phyloP scores from a whole-genome alignment of 2,329 filamentous ascomycete genomes.

The Beauveria varroae region DNA sequence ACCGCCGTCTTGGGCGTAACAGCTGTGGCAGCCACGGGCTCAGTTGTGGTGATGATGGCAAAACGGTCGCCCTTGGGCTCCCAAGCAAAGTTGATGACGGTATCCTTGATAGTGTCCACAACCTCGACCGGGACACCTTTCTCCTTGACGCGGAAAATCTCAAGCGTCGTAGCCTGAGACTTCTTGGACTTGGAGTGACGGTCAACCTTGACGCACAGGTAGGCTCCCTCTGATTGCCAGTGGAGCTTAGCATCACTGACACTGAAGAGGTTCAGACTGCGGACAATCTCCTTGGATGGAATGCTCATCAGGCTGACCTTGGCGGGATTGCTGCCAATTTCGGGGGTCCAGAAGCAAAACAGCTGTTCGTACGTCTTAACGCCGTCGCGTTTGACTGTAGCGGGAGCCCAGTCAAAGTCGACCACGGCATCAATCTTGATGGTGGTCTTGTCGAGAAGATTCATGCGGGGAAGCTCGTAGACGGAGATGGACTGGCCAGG shows the following conservation, averaged over 20 bases:
- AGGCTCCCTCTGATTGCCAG: constrained; percentile 93
- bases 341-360: constrained; percentile 97
- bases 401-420: constrained; percentile 97
- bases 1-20: constrained; percentile 92
- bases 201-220: constrained; percentile 97
- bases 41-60: constrained; percentile 90
- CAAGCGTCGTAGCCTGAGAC: constrained; percentile 89
- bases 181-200: constrained; percentile 99
- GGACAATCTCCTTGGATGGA: constrained; percentile 87
- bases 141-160: constrained; percentile 95
- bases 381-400: constrained; percentile 71
- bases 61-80: constrained; percentile 97
- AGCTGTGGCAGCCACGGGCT: constrained; percentile 68
- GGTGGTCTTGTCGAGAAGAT: constrained; percentile 78
- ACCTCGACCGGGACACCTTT: constrained; percentile 98
- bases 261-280: constrained; percentile 95
- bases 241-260: constrained; percentile 96
- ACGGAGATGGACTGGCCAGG: constrained; percentile 84
- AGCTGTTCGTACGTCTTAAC: constrained; percentile 92
- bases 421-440: constrained; percentile 95
- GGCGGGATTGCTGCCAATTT: constrained; percentile 95
- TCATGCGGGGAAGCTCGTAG: constrained; percentile 85
- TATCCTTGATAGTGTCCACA: constrained; percentile 95
- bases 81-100: constrained; percentile 99
- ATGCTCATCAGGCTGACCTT: constrained; percentile 96